Evolutionary conservation across 768 basidiomycete genomes (phyloP).

Genomic region (Aureoboletus auriporus): DNA sequence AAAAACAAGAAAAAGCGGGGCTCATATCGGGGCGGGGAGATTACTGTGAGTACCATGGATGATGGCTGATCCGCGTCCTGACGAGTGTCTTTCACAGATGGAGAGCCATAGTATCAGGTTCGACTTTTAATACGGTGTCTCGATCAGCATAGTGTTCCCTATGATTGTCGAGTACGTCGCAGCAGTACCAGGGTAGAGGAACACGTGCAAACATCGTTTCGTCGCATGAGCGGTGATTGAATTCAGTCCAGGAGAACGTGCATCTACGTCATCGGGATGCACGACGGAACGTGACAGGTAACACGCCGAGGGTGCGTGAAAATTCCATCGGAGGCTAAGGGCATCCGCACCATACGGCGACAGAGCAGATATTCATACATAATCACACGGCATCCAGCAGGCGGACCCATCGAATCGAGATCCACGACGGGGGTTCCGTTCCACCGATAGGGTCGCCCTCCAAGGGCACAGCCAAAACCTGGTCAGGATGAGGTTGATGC

Average conservation of each 20-base stretch:
- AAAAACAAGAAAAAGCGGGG: slow-evolving; percentile 99
- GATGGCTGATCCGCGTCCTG: not conserved
- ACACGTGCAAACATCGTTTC: too few relatives aligned
- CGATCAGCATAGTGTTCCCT: too few relatives aligned
- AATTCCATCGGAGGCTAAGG: too few relatives aligned
- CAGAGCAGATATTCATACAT: not conserved
- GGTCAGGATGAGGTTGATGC: slow-evolving; percentile 15
- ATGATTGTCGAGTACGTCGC: too few relatives aligned
- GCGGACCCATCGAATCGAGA: slow-evolving; percentile 40
- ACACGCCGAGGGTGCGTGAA: too few relatives aligned
- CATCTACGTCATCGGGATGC: too few relatives aligned
- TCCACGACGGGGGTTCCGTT: slow-evolving; percentile 35
- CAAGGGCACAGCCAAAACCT: slow-evolving; percentile 18
- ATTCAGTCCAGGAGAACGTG: too few relatives aligned
- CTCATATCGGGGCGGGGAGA: slow-evolving; percentile 91
- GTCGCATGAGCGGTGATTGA: too few relatives aligned
- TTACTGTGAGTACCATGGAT: slow-evolving; percentile 59
- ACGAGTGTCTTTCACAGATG: slow-evolving; percentile 44
- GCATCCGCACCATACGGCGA: too few relatives aligned
- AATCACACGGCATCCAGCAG: slow-evolving; percentile 30
- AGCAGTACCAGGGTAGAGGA: too few relatives aligned
- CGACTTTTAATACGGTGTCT: slow-evolving; percentile 26
- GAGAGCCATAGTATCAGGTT: slow-evolving; percentile 89
- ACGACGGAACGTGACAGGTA: too few relatives aligned
- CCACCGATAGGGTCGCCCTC: slow-evolving; percentile 4